Percentiles rank a stretch among this genome's conserved stretches.
These are phyloP conservation scores for Pyrenochaeta sp. DNA, from an alignment of 2,329 filamentous ascomycete species.

Conservation along the genomic window DNA sequence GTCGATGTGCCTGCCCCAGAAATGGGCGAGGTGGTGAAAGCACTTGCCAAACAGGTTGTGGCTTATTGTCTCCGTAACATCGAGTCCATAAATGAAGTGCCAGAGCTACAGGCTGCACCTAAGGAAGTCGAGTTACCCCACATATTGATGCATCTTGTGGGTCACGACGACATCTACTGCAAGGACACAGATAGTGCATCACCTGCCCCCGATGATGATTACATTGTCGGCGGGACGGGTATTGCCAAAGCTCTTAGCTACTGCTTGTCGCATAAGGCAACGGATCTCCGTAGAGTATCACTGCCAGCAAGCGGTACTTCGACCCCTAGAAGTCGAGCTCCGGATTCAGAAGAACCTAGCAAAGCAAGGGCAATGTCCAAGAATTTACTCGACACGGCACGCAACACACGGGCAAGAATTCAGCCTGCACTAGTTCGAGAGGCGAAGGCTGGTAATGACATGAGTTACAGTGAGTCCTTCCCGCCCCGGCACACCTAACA, in stretches of 20 bases:
- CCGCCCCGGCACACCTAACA: neutral
- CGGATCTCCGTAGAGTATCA: constrained; percentile 54
- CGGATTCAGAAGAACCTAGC: constrained; percentile 31
- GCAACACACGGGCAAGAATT: constrained; percentile 84
- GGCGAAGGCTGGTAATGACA: constrained; percentile 72
- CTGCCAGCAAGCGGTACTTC: constrained; percentile 59
- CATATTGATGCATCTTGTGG: constrained; percentile 85
- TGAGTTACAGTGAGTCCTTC: constrained; percentile 74
- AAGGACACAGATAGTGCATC: constrained; percentile 67
- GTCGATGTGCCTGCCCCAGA: constrained; percentile 84
- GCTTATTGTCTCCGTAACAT: constrained; percentile 94
- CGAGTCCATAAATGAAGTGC: constrained; percentile 75
- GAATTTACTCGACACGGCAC: constrained; percentile 82
- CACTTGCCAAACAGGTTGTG: constrained; percentile 90
- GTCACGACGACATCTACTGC: constrained; percentile 65
- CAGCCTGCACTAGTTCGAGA: constrained; percentile 84
- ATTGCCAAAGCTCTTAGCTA: constrained; percentile 94
- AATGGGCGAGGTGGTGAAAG: constrained; percentile 89
- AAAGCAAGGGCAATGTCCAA: constrained; percentile 81
- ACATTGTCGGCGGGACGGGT: constrained; percentile 93
- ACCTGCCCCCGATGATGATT: constrained; percentile 85
- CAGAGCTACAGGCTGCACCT: constrained; percentile 59
- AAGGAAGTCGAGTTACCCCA: constrained; percentile 73
- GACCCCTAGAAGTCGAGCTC: constrained; percentile 56
- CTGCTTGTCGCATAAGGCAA: constrained; percentile 82